These are phyloP conservation scores for Solanum hybrid DNA, from an alignment of 305 asterid genomes.

Conservation along the genomic window DNA sequence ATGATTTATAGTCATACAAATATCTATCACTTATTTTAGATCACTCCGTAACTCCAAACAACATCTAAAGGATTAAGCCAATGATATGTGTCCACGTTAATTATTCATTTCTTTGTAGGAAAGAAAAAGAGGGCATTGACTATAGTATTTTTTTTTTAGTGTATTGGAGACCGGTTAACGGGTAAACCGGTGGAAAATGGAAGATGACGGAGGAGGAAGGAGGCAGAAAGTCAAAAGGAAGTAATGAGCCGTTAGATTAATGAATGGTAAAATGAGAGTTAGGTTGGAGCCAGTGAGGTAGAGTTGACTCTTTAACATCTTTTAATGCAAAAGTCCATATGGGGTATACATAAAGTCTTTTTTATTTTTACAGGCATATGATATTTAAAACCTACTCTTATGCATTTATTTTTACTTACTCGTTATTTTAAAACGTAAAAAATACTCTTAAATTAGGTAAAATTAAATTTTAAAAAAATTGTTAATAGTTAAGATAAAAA, in stretches of 20 bases:
- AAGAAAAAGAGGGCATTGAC: slow-evolving; percentile 16
- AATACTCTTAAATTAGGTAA: no score
- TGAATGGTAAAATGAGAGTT: slow-evolving; percentile 9
- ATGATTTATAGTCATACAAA: no score
- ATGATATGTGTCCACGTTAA: slow-evolving; percentile 28
- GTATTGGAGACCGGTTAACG: neutral
- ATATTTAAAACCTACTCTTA: neutral
- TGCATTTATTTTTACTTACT: neutral
- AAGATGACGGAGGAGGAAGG: slow-evolving; percentile 3
- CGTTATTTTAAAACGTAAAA: neutral
- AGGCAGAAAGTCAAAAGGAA: slow-evolving; percentile 54
- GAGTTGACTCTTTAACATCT: slow-evolving; percentile 53
- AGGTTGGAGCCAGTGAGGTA: slow-evolving; percentile 48
- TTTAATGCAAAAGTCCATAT: slow-evolving; percentile 40
- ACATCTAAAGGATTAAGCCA: slow-evolving; percentile 18
- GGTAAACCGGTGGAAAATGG: neutral
- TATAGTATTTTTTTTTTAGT: neutral
- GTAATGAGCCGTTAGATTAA: slow-evolving; percentile 82
- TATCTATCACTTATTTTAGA: neutral
- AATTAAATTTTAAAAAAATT: neutral
- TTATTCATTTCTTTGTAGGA: neutral
- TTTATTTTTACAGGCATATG: neutral
- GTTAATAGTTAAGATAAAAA: no score
- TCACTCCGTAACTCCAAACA: neutral
- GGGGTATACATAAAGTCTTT: neutral